Percentiles rank a stretch among this genome's conserved stretches.
These are phyloP conservation scores for Elsinoe arachidis DNA, from an alignment of 2,329 filamentous ascomycete species.

Conservation along the genomic window DNA sequence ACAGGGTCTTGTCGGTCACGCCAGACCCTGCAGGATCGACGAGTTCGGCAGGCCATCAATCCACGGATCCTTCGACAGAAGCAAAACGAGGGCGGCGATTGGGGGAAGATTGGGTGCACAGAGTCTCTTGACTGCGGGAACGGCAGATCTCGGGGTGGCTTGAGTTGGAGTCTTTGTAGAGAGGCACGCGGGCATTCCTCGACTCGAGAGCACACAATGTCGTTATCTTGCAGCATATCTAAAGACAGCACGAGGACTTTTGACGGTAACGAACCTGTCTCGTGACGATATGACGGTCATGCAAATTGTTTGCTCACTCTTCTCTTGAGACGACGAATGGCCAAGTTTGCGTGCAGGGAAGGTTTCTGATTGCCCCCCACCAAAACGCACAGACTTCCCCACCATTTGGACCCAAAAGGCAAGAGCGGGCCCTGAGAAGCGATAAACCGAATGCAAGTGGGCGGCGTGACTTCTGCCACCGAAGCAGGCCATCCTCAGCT, in stretches of 20 bases:
- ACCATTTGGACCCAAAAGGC: not conserved
- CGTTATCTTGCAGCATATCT: not conserved
- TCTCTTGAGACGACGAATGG: not conserved
- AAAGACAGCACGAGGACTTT: not conserved
- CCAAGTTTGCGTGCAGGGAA: too few relatives aligned
- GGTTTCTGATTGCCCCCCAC: too few relatives aligned
- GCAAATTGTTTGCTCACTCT: not conserved
- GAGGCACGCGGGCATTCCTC: not conserved
- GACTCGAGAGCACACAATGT: not conserved
- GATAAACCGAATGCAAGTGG: not conserved
- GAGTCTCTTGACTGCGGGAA: not conserved
- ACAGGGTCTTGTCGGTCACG: constrained; percentile 1
- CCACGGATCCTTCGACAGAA: not conserved
- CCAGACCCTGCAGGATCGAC: constrained; percentile 10
- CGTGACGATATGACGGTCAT: not conserved
- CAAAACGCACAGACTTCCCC: not conserved
- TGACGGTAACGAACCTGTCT: not conserved
- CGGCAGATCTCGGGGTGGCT: constrained; percentile 8
- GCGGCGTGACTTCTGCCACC: too few relatives aligned
- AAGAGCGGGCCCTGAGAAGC: not conserved
- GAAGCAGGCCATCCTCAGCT: not conserved
- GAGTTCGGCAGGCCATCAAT: not conserved
- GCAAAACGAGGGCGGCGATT: not conserved
- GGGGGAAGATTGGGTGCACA: constrained; percentile 2
- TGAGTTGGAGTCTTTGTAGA: not conserved